These are phyloP conservation scores for Adansonia grandidieri DNA, from an alignment of 441 rosid genomes.

Conservation along the genomic window DNA sequence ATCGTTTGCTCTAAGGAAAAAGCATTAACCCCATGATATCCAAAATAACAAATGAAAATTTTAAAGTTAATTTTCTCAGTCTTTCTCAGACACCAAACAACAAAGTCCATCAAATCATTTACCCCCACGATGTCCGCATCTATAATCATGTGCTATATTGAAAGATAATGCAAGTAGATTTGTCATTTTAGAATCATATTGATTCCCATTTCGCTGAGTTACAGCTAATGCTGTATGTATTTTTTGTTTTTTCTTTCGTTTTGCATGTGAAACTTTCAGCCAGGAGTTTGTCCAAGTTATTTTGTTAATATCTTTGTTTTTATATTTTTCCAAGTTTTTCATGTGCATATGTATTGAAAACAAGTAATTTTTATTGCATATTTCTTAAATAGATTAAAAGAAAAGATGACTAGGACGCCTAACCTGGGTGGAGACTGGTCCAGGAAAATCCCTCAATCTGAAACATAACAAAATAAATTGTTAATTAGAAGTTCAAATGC, in stretches of 20 bases:
- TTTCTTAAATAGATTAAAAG: background rate
- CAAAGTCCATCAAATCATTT: conserved; percentile 8
- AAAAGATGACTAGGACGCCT: background rate
- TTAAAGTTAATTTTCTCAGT: background rate
- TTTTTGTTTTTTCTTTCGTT: conserved; percentile 26
- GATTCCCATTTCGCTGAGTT: conserved; percentile 26
- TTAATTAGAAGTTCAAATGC: no score
- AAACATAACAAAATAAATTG: background rate
- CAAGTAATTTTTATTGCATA: background rate
- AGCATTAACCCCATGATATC: background rate
- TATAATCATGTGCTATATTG: conserved; percentile 21
- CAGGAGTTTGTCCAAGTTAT: conserved; percentile 19
- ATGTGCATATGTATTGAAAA: background rate
- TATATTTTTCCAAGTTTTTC: background rate
- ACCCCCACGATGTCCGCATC: background rate
- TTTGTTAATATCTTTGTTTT: background rate
- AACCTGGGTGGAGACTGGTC: background rate
- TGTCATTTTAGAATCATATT: conserved; percentile 27
- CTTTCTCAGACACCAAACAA: background rate
- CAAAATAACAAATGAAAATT: background rate
- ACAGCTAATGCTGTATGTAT: conserved; percentile 29
- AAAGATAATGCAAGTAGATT: conserved; percentile 16
- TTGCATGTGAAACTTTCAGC: conserved; percentile 31
- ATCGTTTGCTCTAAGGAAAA: background rate
- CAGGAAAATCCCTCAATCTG: background rate